Conservation (phyloP, 2,329 filamentous ascomycete genomes). For the Aquanectria penicillioides region DNA sequence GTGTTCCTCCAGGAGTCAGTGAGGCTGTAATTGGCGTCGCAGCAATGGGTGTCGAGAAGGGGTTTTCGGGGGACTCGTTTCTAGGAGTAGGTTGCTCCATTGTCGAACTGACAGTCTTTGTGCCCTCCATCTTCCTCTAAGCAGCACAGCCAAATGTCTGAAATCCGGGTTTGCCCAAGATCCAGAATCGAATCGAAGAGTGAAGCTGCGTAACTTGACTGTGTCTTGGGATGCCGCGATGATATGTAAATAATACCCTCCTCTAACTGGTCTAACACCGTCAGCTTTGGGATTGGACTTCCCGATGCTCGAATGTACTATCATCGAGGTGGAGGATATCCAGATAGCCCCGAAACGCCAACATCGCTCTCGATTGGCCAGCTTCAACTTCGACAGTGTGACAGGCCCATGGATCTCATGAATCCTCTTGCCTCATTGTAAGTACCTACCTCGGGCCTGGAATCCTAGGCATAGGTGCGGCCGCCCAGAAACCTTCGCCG, state of each 20-base stretch:
- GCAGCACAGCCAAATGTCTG: no score
- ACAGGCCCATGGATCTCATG: slow-evolving; percentile 17
- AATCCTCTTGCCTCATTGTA: slow-evolving; percentile 9
- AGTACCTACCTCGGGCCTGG: slow-evolving; percentile 3
- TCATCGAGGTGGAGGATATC: neutral
- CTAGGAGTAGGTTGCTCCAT: slow-evolving; percentile 26
- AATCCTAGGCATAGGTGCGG: neutral
- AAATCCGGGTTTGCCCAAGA: slow-evolving; percentile 22
- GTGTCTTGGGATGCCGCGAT: slow-evolving; percentile 14
- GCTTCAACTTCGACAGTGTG: slow-evolving; percentile 22
- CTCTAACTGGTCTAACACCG: slow-evolving; percentile 1
- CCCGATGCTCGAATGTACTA: slow-evolving; percentile 7
- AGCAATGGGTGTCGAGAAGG: slow-evolving; percentile 31
- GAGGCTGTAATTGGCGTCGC: slow-evolving; percentile 34
- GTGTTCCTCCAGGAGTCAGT: slow-evolving; percentile 24
- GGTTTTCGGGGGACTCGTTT: slow-evolving; percentile 31
- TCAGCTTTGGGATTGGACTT: neutral
- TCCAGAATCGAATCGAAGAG: slow-evolving; percentile 15
- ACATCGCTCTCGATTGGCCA: slow-evolving; percentile 8
- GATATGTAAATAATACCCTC: slow-evolving; percentile 12
- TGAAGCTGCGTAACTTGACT: neutral
- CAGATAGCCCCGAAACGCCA: slow-evolving; percentile 14
- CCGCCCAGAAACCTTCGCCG: neutral
- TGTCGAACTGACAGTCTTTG: slow-evolving; percentile 24
- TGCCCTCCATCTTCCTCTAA: slow-evolving; percentile 36